Percentiles rank a stretch among this genome's conserved stretches.
phyloP scores from a whole-genome alignment of 169 alveolate species.

The Cryptosporidium ubiquitum region DNA sequence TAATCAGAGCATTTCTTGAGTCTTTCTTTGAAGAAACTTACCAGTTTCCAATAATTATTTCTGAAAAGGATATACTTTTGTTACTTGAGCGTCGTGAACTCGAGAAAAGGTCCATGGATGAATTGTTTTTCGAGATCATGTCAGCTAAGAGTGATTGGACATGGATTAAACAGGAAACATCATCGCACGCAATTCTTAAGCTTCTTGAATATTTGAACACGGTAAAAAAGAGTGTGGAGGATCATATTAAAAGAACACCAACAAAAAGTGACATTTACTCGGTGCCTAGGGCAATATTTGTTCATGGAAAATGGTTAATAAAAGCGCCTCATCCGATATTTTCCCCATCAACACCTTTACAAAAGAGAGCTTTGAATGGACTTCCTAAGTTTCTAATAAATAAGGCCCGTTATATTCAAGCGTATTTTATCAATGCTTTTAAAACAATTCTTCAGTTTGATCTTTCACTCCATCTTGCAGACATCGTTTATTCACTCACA shows the following conservation, averaged over 20 bases:
- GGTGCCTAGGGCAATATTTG: slow-evolving; percentile 42
- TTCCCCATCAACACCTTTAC: slow-evolving; percentile 6
- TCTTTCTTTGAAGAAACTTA: slow-evolving; percentile 56
- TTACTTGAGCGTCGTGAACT: slow-evolving; percentile 47
- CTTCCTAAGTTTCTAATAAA: slow-evolving; percentile 46
- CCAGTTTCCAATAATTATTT: slow-evolving; percentile 18
- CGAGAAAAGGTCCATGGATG: slow-evolving; percentile 43
- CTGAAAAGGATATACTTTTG: slow-evolving; percentile 29
- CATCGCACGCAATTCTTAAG: slow-evolving; percentile 36
- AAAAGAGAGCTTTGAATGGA: slow-evolving; percentile 38
- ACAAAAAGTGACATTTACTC: slow-evolving; percentile 55
- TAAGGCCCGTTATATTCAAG: slow-evolving; percentile 60
- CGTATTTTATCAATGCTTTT: slow-evolving; percentile 51
- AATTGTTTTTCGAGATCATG: slow-evolving; percentile 30
- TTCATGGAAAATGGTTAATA: slow-evolving; percentile 63
- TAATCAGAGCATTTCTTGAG: slow-evolving; percentile 56
- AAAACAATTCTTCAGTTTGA: slow-evolving; percentile 28
- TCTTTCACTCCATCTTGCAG: slow-evolving; percentile 27
- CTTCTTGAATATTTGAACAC: slow-evolving; percentile 33
- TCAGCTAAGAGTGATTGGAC: background rate
- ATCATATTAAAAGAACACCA: slow-evolving; percentile 8
- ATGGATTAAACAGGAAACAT: slow-evolving; percentile 42
- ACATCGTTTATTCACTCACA: slow-evolving; percentile 22
- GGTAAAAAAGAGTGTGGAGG: slow-evolving; percentile 1
- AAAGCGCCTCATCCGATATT: slow-evolving; percentile 64